Base-by-base conservation (phyloP, 805 yeast genomes). In the Wickerhamiella kurtzmanii region DNA sequence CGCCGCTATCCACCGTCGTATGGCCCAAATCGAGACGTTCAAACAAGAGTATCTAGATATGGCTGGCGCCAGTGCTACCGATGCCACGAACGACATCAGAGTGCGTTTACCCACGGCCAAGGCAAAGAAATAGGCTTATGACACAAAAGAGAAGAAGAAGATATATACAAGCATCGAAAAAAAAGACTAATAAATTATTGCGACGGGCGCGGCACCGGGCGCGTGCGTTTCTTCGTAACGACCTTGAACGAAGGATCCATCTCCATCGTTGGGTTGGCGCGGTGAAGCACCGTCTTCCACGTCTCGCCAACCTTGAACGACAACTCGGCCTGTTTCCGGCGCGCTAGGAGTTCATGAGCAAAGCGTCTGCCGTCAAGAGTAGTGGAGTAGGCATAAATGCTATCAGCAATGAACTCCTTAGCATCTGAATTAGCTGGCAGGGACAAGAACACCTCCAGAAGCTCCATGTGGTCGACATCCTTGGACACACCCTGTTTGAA, bases 331-430 rank as follows among this genome's bases (percentile, higher is more conserved):
- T 69, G 72, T 50, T 72, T 73, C 59, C 92, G 80, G 60, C 82
- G 78, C 64, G 80, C 82, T 60, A 81, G 70, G 62, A 92, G 92
- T 60, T 92, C 98, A 48, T 74, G 75, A 0, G 98, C 95, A 69
- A 88, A 89, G 54, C 95, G 73, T 60, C 95, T 79, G 20, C 97
- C 97, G 62, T 92, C 96, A 82, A 89, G 79, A 1, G 88, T 81
- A 2, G 88, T 75, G 4, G 60, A 54, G 50, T 55, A 56, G 37
- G 94, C 82, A 66, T 86, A 87, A 49, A 89, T 78, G 11, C 96
- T 85, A 59, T 89, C 98, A 1, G 95, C 81, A 60, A 89, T 87
- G 61, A 89, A 83, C 61, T 80, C 95, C 43, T 73, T 70, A 0
- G 94, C 77, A 55, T 86, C 95, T 4, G 71, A 56, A 37, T 79